Percentiles rank a stretch among this genome's conserved stretches.
Evolutionary conservation across 1,284 basidiomycete species (phyloP).

Genomic region (Ustanciosporium gigantosporum): DNA sequence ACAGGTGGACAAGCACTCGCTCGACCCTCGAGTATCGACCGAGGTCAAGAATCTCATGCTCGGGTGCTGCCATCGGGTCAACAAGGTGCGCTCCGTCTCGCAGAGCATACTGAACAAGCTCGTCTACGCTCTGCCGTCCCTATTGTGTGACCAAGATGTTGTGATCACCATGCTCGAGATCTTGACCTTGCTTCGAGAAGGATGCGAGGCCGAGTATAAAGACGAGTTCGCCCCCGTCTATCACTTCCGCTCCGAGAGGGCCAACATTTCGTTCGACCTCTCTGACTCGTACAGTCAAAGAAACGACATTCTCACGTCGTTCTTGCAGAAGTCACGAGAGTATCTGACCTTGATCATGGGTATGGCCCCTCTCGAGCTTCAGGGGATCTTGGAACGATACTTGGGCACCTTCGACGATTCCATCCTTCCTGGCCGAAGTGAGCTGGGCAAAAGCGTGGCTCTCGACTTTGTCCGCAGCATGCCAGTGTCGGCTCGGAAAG

Average conservation of each 20-base stretch:
- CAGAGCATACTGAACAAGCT: conserved; percentile 81
- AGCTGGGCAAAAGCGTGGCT: conserved; percentile 56
- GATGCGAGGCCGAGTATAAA: conserved; percentile 86
- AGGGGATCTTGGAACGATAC: conserved; percentile 80
- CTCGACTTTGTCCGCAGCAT: conserved; percentile 54
- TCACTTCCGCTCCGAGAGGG: conserved; percentile 78
- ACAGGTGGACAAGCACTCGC: conserved; percentile 76
- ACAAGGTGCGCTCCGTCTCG: conserved; percentile 79
- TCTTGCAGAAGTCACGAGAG: conserved; percentile 73
- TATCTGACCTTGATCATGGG: conserved; percentile 86
- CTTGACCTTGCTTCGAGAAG: conserved; percentile 81
- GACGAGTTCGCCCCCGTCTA: conserved; percentile 93
- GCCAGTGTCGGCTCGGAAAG: conserved; percentile 40
- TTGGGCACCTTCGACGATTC: conserved; percentile 46
- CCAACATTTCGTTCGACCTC: conserved; percentile 74
- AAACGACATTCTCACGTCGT: conserved; percentile 77
- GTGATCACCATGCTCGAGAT: conserved; percentile 80
- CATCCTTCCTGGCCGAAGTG: conserved; percentile 33
- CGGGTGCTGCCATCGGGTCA: conserved; percentile 79
- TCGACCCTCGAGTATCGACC: conserved; percentile 73
- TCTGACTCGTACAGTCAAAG: conserved; percentile 85
- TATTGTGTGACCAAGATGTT: conserved; percentile 86
- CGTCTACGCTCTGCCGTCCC: conserved; percentile 87
- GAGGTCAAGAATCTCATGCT: conserved; percentile 80
- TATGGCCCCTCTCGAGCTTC: conserved; percentile 86